Conservation (phyloP, 768 basidiomycete genomes). For the Lactarius hatsudake region DNA sequence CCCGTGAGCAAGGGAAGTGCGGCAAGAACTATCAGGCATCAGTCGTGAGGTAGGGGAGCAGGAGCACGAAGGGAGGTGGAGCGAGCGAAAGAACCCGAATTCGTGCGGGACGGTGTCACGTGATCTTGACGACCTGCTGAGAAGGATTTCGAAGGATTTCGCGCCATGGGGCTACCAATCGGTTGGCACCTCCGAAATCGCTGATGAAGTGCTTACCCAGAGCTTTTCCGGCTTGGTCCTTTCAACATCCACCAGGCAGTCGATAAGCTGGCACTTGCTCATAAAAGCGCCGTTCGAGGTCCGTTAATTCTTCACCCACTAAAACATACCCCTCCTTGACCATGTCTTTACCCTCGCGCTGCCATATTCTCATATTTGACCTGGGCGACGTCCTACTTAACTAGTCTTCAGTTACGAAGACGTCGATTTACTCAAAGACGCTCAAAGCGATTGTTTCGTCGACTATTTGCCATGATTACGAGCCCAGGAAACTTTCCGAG, state of each 20-base stretch:
- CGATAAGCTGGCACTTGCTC: too few relatives aligned
- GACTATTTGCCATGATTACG: constrained; percentile 51
- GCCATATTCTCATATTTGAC: constrained; percentile 40
- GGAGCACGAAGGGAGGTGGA: too few relatives aligned
- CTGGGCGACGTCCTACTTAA: constrained; percentile 53
- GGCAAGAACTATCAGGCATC: too few relatives aligned
- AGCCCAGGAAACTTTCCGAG: constrained; percentile 42
- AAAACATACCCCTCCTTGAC: too few relatives aligned
- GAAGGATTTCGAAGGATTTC: too few relatives aligned
- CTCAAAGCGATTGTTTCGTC: constrained; percentile 45
- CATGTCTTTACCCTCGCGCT: constrained; percentile 21
- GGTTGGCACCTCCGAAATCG: not conserved
- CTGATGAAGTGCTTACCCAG: not conserved
- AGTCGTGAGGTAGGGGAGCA: too few relatives aligned
- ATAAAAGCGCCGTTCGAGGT: not conserved
- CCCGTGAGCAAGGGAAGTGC: too few relatives aligned
- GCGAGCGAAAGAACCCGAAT: too few relatives aligned
- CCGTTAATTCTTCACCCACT: too few relatives aligned
- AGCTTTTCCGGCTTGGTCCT: not conserved
- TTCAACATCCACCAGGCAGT: not conserved
- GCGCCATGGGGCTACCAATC: constrained; percentile 2
- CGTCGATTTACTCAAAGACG: constrained; percentile 41
- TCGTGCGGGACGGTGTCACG: too few relatives aligned
- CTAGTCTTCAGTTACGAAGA: constrained; percentile 43
- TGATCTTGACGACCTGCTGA: too few relatives aligned